Evolutionary conservation across 192 early-diverging fungal species (phyloP), one percentile per base, ranked within the genome.

Genomic region (Podila epigama): DNA sequence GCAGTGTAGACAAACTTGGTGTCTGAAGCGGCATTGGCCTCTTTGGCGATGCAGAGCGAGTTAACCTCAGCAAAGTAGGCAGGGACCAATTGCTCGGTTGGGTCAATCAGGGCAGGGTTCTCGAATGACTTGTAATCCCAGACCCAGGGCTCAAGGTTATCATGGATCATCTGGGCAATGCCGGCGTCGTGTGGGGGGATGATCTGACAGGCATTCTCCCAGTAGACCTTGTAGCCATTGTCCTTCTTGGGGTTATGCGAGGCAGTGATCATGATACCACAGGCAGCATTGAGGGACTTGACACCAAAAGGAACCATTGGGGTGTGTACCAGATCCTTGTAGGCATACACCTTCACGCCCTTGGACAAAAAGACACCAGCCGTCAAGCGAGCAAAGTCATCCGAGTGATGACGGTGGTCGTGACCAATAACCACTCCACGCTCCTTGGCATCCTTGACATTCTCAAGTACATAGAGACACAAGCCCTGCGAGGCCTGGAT

Each of bases 261-360:
- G 51, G 96, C 96, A 8, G 96, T 98, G 59, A 98, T 91, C 96
- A 98, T 98, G 70, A 98, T 91, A 56, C 96, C 96, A 56, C 89
- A 90, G 18, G 90, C 85, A 1, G 93, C 91, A 6, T 81, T 77
- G 29, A 92, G 69, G 25, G 82, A 82, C 65, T 89, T 89, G 54
- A 97, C 89, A n/a, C 89, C 90, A 86, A 92, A 98, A 12, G 96
- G 94, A 40, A 94, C 92, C 81, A 93, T 75, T 16, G 96, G 96
- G 2, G 96, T 98, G 67, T 92, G 93, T 12, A 94, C 93, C 11
- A 93, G 73, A 25, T 80, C 75, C 29, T 82, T 83, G 69, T 89
- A 96, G 41, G 88, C 89, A 83, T 90, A 90, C 31, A 97, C 96
- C 59, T 87, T 88, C 68, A 95, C 83, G 8, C 93, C 93, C 52